These are phyloP conservation scores for Verticillium nubilum DNA, from an alignment of 2,329 filamentous ascomycete species.

Conservation along the genomic window DNA sequence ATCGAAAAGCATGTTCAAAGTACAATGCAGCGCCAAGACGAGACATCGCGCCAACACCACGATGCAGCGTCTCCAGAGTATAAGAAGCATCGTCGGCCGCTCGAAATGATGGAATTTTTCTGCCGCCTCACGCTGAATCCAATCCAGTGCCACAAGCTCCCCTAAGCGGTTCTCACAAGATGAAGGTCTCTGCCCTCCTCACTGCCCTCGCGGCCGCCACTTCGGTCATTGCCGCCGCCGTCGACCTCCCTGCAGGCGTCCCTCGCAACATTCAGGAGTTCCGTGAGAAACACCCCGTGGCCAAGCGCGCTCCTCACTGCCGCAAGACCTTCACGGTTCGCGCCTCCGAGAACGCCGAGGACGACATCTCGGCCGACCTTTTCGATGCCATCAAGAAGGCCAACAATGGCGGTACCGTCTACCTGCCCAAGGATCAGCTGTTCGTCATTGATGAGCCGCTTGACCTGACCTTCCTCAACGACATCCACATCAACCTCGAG, in stretches of 20 bases:
- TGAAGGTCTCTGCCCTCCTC: conserved; percentile 14
- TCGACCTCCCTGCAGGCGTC: conserved; percentile 12
- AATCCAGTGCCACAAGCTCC: neutral
- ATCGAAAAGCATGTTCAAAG: neutral
- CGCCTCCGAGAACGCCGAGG: conserved; percentile 36
- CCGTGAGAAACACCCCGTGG: conserved; percentile 42
- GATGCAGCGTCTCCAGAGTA: neutral
- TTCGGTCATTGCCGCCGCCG: conserved; percentile 6
- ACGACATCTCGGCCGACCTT: conserved; percentile 26
- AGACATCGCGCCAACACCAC: neutral
- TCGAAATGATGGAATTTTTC: neutral
- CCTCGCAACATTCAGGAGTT: conserved; percentile 18
- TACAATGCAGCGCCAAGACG: neutral
- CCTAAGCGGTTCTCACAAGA: conserved; percentile 4
- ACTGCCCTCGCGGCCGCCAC: conserved; percentile 11
- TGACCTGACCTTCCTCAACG: conserved; percentile 55
- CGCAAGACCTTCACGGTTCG: conserved; percentile 10
- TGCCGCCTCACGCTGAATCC: neutral
- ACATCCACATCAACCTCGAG: conserved; percentile 50
- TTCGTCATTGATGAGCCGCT: conserved; percentile 59
- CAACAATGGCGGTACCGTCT: conserved; percentile 54
- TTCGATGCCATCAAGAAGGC: conserved; percentile 32
- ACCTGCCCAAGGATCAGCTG: conserved; percentile 45
- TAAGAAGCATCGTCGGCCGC: neutral
- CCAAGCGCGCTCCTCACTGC: conserved; percentile 29